Base-by-base conservation (phyloP, 768 basidiomycete species). In the Piloderma croceum region DNA sequence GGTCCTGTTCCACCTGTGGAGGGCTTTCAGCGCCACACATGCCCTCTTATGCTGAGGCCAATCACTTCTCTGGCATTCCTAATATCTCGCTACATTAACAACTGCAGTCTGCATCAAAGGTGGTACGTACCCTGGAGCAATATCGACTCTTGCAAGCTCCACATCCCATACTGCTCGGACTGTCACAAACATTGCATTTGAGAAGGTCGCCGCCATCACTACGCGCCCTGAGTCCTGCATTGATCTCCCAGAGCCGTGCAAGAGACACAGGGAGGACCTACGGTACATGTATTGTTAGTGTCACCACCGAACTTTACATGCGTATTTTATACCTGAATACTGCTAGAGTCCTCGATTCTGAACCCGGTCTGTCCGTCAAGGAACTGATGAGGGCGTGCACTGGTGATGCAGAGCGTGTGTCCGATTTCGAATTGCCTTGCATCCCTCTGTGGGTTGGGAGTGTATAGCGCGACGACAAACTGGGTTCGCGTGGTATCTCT, bases 391-490 rank as follows among this genome's bases (percentile, higher is more conserved):
- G 50, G 48, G 33, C 43, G 43, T n/a, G 43, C 48, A 24, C 33
- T 51, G 15, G 37, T 45, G 24, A 56, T 52, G 38, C 51, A 52
- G 21, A 53, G 23, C 3, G 47, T 45, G 25, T 43, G 43, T 12
- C 54, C 54, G 17, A 31, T 31, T 31, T 31, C 36, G 38, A 44
- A 39, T 3, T 36, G 44, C 29, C 31, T 40, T 4, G 48, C 54
- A 36, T 53, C 54, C 19, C 44, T 27, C 7, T 12, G n/a, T 12
- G 50, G 52, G 32, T 51, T 43, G 32, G 41, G 34, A 6, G 50
- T 51, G 45, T 54, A 54, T 34, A 51, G 45, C 19, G 52, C 52
- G 13, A 49, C 50, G n/a, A 46, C 36, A 7, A 46, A 54, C 1
- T 40, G 17, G 32, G 38, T 46, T 13, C 36, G 20, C 17, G 41